These are phyloP conservation scores for Globisporangium spinosum DNA, from an alignment of 352 stramenopile genomes.

Conservation along the genomic window DNA sequence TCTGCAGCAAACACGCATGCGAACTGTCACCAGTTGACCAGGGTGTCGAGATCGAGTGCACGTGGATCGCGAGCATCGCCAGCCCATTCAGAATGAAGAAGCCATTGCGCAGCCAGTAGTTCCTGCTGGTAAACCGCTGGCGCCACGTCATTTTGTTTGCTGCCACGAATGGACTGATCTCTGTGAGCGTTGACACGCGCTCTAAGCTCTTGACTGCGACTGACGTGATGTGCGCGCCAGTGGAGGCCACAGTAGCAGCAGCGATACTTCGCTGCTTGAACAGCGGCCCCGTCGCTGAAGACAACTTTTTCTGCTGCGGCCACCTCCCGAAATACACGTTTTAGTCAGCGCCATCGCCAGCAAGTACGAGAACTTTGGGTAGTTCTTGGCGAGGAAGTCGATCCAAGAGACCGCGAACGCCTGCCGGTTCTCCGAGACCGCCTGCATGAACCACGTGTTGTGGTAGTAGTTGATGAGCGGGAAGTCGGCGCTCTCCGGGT, in stretches of 20 bases:
- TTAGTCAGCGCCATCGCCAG: slow-evolving; percentile 1
- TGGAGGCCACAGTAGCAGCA: neutral
- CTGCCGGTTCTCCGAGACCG: slow-evolving; percentile 5
- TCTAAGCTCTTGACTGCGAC: neutral
- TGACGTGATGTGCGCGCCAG: neutral
- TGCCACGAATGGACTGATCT: neutral
- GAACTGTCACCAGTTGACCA: too few species aligned
- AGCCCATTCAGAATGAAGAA: neutral
- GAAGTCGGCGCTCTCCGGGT: slow-evolving; percentile 3
- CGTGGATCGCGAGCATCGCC: neutral
- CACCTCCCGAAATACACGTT: neutral
- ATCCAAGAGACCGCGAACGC: slow-evolving; percentile 9
- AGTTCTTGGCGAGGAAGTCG: slow-evolving; percentile 12
- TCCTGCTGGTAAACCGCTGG: neutral
- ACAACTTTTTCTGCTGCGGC: neutral
- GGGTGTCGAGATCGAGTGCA: neutral
- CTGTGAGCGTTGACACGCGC: neutral
- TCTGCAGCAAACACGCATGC: slow-evolving; percentile 1
- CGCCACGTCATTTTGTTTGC: neutral
- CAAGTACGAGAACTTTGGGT: slow-evolving; percentile 1
- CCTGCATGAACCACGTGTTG: slow-evolving; percentile 13
- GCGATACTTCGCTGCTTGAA: neutral
- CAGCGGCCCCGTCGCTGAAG: neutral
- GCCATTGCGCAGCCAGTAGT: neutral
- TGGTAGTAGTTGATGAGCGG: slow-evolving; percentile 16